These are phyloP conservation scores for Trichoderma arundinaceum DNA, from an alignment of 2,329 filamentous ascomycete genomes.

Conservation along the genomic window DNA sequence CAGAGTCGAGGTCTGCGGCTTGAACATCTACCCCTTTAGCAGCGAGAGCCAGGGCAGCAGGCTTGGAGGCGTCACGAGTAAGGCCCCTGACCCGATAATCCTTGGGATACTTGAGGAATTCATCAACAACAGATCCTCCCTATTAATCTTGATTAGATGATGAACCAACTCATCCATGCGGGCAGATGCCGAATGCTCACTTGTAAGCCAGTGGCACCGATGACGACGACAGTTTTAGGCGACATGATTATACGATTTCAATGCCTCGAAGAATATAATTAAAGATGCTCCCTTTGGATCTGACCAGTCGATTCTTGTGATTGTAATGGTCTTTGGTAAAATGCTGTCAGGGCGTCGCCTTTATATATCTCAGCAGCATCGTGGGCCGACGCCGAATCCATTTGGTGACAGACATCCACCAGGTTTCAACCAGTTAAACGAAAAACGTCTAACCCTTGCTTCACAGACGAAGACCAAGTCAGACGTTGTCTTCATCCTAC, in stretches of 20 bases:
- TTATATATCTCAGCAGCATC: neutral
- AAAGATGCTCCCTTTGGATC: too few species aligned
- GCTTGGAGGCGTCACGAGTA: neutral
- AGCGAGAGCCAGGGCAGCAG: neutral
- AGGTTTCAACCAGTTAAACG: neutral
- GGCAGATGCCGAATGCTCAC: neutral
- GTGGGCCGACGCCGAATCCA: too few species aligned
- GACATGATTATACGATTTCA: neutral
- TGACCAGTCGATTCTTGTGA: too few species aligned
- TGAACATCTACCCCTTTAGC: slow-evolving; percentile 1
- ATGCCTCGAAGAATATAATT: neutral
- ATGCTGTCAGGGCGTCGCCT: neutral
- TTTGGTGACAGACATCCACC: too few species aligned
- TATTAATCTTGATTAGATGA: neutral
- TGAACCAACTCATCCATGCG: neutral
- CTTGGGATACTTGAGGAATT: slow-evolving; percentile 5
- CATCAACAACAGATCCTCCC: slow-evolving; percentile 3
- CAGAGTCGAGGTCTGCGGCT: neutral
- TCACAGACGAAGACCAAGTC: too few species aligned
- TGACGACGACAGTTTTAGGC: neutral
- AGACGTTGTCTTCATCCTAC: too few species aligned
- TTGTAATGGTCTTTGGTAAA: neutral
- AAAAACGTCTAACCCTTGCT: neutral
- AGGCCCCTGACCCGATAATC: neutral
- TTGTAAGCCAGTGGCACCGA: slow-evolving; percentile 12